These are phyloP conservation scores for Ilyonectria sp. DNA, from an alignment of 2,329 filamentous ascomycete species.

Conservation along the genomic window DNA sequence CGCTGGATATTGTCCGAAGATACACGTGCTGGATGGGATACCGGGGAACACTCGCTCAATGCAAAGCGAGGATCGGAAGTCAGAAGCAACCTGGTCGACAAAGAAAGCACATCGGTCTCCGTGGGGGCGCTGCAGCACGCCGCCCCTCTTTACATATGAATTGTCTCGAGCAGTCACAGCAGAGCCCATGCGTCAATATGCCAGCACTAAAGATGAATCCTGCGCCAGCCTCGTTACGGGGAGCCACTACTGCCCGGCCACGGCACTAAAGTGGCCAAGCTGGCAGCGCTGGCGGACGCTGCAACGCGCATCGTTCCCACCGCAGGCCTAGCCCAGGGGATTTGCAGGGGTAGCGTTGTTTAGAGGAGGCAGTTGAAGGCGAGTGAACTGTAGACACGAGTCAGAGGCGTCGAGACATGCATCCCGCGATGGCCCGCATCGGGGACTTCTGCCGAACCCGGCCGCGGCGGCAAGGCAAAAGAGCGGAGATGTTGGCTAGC, in stretches of 20 bases:
- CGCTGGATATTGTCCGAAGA: background rate
- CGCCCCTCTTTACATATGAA: background rate
- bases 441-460: background rate
- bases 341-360: background rate
- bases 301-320: background rate
- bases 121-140: background rate
- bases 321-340: background rate
- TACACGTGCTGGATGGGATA: background rate
- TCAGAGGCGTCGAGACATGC: background rate
- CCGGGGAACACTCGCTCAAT: background rate
- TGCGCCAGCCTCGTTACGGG: background rate
- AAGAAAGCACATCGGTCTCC: background rate
- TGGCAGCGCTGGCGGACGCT: background rate
- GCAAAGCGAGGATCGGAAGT: background rate
- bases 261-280: background rate
- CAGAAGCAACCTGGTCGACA: background rate
- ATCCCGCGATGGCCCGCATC: background rate
- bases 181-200: background rate
- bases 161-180: background rate
- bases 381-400: background rate
- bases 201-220: background rate
- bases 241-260: no score
- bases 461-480: background rate
- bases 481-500: background rate
- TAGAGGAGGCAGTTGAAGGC: background rate